phyloP scores from a whole-genome alignment of 768 basidiomycete species.

The Suillus paluster region DNA sequence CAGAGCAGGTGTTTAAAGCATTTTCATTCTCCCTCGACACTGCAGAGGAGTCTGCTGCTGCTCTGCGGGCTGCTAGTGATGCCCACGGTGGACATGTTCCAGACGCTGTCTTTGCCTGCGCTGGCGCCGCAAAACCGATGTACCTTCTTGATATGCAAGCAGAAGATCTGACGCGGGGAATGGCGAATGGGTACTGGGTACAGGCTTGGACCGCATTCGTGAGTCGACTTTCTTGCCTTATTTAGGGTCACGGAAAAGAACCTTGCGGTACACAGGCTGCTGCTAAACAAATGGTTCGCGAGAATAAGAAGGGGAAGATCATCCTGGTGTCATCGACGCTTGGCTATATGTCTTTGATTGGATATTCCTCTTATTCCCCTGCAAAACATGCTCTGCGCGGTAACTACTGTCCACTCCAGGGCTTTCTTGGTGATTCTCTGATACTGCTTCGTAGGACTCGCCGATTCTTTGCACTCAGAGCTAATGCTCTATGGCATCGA shows the following conservation, averaged over 20 bases:
- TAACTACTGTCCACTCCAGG: conserved; percentile 31
- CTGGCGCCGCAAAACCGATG: conserved; percentile 71
- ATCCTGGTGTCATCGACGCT: conserved; percentile 77
- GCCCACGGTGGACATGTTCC: conserved; percentile 63
- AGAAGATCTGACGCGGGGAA: conserved; percentile 58
- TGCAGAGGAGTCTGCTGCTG: conserved; percentile 55
- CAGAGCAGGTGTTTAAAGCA: conserved; percentile 62
- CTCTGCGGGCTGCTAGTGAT: conserved; percentile 62
- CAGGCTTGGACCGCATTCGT: conserved; percentile 52
- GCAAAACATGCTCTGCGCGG: conserved; percentile 88
- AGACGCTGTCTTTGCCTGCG: conserved; percentile 80
- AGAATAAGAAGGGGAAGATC: conserved; percentile 67
- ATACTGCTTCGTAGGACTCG: conserved; percentile 58
- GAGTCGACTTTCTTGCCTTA: conserved; percentile 17
- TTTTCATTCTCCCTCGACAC: conserved; percentile 71
- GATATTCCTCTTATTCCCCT: conserved; percentile 81
- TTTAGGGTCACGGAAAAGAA: neutral
- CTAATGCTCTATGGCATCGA: conserved; percentile 75
- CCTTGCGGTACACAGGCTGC: conserved; percentile 52
- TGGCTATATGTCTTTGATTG: conserved; percentile 75
- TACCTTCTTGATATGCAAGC: conserved; percentile 76
- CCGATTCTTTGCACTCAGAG: conserved; percentile 83
- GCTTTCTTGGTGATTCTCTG: neutral
- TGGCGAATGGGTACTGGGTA: conserved; percentile 61
- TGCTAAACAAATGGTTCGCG: conserved; percentile 62